Evolutionary conservation across 768 basidiomycete species (phyloP), one percentile per base, ranked within the genome.

Genomic region (Tylopilus sp.): DNA sequence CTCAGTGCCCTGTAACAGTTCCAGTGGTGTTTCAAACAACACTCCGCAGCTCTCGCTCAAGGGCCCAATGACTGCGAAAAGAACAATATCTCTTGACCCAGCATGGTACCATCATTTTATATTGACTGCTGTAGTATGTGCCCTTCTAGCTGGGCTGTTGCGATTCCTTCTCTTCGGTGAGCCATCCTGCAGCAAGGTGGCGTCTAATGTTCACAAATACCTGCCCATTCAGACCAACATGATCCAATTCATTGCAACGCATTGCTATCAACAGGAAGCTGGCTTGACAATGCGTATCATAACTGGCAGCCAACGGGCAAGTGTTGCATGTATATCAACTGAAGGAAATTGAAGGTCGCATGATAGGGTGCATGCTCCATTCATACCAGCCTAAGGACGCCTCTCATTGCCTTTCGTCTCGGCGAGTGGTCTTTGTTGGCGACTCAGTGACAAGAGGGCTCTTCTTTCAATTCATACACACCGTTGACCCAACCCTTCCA

Each of bases 261-360:
- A 5, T 68, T 94, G 23, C 66, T 93, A 42, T 85, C 76, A 43
- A 74, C 73, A 36, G 93, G 93, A 25, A 79, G 78, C 58, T 95
- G 92, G 92, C 67, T 92, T 49, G 92, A 92, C 64, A 65, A 70
- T 22, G 69, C 65, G 36, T 76, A 78, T 64, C 74, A 67, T 53
- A 86, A 85, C 61, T 97, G 93, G 93, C 93, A 97, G 65, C 93
- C 93, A 3, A 80, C 91, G 53, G 91, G 92, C 46, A 52, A 52
- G 63, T 56, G 13, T 47, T 47, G 28, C 53, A 86, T 31, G 50
- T 26, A 47, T 33, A n/a, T 44, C 23, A 26, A 20, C 44, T 46
- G 18, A 41, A 36, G 38, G 55, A 42, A 44, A 50, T 53, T 57
- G 39, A 35, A 47, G 38, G 38, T 40, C 40, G 47, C 57, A 18